Evolutionary conservation across 2,329 filamentous ascomycete species (phyloP).

Genomic region (Apiospora kogelbergensis): DNA sequence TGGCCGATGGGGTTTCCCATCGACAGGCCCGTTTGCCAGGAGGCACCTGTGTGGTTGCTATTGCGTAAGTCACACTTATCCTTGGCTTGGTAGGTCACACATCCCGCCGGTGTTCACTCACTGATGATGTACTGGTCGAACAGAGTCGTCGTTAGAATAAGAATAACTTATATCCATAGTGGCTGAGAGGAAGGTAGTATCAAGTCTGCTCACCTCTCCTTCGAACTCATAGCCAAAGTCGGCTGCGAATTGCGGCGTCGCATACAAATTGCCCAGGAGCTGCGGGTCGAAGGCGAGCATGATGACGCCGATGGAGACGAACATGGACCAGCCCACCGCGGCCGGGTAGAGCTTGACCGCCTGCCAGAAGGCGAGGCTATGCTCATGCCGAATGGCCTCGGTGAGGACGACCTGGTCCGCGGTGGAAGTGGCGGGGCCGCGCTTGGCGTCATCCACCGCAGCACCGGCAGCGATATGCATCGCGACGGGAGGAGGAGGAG

Average conservation of each 20-base stretch:
- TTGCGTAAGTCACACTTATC: conserved; percentile 13
- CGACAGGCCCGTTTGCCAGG: conserved; percentile 47
- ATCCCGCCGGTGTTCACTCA: conserved; percentile 9
- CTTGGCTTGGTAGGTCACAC: background rate
- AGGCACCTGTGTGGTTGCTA: conserved; percentile 31
- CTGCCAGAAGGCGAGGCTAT: conserved; percentile 38
- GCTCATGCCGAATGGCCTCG: conserved; percentile 41
- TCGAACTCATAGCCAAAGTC: conserved; percentile 31
- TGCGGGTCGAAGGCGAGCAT: conserved; percentile 66
- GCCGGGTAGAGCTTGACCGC: conserved; percentile 44
- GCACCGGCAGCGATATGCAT: background rate
- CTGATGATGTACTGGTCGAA: conserved; percentile 34
- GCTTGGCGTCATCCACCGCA: conserved; percentile 1
- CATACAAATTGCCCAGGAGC: conserved; percentile 61
- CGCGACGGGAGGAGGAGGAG: background rate
- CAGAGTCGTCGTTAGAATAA: background rate
- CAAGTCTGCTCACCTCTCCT: conserved; percentile 26
- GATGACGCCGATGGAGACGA: conserved; percentile 59
- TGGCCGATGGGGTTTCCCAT: conserved; percentile 59
- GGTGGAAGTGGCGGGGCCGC: conserved; percentile 11
- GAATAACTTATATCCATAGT: background rate
- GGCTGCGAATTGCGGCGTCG: conserved; percentile 34
- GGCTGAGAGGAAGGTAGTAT: too few species aligned
- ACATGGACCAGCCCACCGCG: conserved; percentile 55
- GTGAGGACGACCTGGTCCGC: conserved; percentile 24